Base-by-base conservation (phyloP, 2,329 filamentous ascomycete species). In the Chaetothyriales sp. region DNA sequence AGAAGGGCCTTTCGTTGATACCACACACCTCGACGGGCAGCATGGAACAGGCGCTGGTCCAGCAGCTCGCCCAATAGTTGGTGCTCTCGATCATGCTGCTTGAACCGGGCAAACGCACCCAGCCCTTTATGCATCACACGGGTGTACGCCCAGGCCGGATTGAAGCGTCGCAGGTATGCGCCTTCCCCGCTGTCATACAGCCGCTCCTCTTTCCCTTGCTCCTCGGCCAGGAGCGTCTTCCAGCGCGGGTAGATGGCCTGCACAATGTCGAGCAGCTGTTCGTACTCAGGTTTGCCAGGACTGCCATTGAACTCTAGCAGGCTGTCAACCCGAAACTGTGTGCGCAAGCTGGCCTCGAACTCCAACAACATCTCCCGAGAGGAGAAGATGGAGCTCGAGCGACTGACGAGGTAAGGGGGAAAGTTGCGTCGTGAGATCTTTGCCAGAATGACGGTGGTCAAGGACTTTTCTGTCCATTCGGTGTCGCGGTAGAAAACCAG, bases 381-480 rank as follows among this genome's bases (percentile, higher is more conserved):
- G 0, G 80, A 66, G 61, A 98, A 98, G 2, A 98, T 94, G 51
- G 87, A 93, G 22, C 83, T 79, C 0, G 88, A 94, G 32, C 92
- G 80, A 53, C 84, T 94, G 4, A 96, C 89, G 19, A 96, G 78
- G 62, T 95, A 98, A 2, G 83, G 73, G 0, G 90, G 89, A 57
- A 95, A 98, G 63, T 89, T 92, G 36, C 86, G 77, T 44, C 81
- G 78, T 1, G 89, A 86, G 51, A 94, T 94, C 56, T 90, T 89
- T 6, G 92, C 86, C 4, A 98, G 75, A 44, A 98, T 95, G 49
- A 96, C 90, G 0, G 89, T 90, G 1, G 87, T 96, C 12, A 98
- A 71, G 1, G 90, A 95, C 65, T 95, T 96, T 61, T 96, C 90
- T 0, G 89, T 94, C 92, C 92, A 98, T 64, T 95, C 86, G 0